Percentiles rank a stretch among this genome's conserved stretches.
Conservation (phyloP, 169 alveolate species). For the Plasmodium berghei region DNA sequence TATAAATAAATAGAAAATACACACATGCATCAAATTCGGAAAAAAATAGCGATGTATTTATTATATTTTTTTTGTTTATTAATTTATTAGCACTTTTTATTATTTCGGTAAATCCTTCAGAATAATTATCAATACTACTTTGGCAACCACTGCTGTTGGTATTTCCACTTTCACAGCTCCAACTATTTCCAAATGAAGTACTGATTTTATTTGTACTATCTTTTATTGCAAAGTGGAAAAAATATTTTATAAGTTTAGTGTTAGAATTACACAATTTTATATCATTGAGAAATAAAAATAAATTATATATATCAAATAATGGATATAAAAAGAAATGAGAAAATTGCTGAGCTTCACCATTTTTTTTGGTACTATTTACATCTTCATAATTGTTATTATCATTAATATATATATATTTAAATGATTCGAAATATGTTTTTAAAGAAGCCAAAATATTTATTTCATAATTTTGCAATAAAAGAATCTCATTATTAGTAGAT, state of each 20-base stretch:
- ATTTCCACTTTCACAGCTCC: neutral
- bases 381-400: conserved; percentile 5
- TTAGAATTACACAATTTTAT: conserved; percentile 58
- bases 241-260: conserved; percentile 24
- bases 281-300: conserved; percentile 47
- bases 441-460: conserved; percentile 63
- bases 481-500: conserved; percentile 47
- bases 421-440: conserved; percentile 67
- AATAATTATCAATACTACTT: neutral
- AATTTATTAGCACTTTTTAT: neutral
- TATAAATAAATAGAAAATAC: conserved; percentile 44
- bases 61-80: neutral
- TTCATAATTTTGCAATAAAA: conserved; percentile 62
- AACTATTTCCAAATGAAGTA: too few species aligned
- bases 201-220: neutral
- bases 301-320: conserved; percentile 44
- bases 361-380: neutral
- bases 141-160: neutral
- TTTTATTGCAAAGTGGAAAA: conserved; percentile 58
- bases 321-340: conserved; percentile 69
- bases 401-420: conserved; percentile 52
- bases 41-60: conserved; percentile 31
- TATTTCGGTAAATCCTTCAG: neutral
- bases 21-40: conserved; percentile 59
- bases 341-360: conserved; percentile 21